phyloP scores from a whole-genome alignment of 306 rosid species.

The Quercus suber region DNA sequence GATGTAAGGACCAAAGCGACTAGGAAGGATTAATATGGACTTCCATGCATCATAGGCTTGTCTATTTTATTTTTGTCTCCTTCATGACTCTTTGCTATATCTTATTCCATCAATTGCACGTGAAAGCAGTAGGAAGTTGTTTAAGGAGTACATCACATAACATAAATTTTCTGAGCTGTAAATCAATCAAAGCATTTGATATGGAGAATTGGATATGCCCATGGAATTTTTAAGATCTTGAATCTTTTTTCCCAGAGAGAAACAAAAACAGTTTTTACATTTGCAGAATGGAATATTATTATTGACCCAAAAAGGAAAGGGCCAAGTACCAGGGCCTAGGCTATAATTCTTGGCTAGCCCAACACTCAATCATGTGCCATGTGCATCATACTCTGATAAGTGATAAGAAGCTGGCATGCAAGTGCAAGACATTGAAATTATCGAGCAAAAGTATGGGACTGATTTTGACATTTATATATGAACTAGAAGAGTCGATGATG shows the following conservation, averaged over 20 bases:
- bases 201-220: too few relatives aligned
- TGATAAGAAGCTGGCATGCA: conserved; percentile 28
- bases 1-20: background rate
- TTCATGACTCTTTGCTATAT: background rate
- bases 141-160: background rate
- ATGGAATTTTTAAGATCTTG: too few relatives aligned
- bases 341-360: background rate
- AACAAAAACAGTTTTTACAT: background rate
- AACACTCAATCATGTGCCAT: conserved; percentile 26
- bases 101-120: background rate
- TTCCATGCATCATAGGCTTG: background rate
- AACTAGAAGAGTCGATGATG: background rate
- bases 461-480: conserved; percentile 9
- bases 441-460: background rate
- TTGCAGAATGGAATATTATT: background rate
- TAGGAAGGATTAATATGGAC: background rate
- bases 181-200: background rate
- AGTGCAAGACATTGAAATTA: background rate
- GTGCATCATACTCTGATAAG: conserved; percentile 14
- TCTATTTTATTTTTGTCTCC: background rate
- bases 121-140: background rate
- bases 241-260: background rate
- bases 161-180: background rate
- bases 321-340: conserved; percentile 1
- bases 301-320: background rate